Evolutionary conservation across 306 rosid genomes (phyloP).

Genomic region (Citrullus amarus): DNA sequence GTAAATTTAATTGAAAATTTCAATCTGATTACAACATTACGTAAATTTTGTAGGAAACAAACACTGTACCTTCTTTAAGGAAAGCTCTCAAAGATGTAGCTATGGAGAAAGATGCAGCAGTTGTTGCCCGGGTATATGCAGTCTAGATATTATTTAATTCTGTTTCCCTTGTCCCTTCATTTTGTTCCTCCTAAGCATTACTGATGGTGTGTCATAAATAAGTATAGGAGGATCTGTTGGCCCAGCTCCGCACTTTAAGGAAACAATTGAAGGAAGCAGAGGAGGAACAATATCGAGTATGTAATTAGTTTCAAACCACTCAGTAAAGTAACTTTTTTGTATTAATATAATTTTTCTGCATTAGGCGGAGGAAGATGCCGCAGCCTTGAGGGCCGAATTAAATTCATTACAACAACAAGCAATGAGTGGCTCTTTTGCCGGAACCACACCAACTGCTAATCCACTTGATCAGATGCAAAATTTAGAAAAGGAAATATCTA

Average conservation of each 20-base stretch:
- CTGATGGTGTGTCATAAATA: conserved; percentile 10
- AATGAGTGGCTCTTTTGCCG: conserved; percentile 39
- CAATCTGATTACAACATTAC: background rate
- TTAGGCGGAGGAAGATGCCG: conserved; percentile 98
- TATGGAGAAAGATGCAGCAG: conserved; percentile 97
- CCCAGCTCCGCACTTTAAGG: conserved; percentile 76
- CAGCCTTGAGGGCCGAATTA: conserved; percentile 79
- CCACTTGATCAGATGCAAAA: conserved; percentile 52
- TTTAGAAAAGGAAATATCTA: conserved; percentile 65
- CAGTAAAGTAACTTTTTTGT: background rate
- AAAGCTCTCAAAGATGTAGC: conserved; percentile 90
- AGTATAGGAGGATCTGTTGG: conserved; percentile 80
- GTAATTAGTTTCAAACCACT: conserved; percentile 16
- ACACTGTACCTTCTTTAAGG: conserved; percentile 70
- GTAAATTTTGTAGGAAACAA: conserved; percentile 40
- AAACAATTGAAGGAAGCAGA: conserved; percentile 84
- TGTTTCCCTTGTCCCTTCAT: background rate
- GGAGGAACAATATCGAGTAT: conserved; percentile 90
- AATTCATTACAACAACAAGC: conserved; percentile 79
- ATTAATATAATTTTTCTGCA: conserved; percentile 24
- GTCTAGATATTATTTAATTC: background rate
- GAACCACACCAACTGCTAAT: conserved; percentile 32
- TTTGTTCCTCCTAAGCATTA: background rate
- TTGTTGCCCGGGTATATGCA: conserved; percentile 59
- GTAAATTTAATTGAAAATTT: background rate